Conservation (phyloP, 441 rosid genomes). For the Viola pubescens region DNA sequence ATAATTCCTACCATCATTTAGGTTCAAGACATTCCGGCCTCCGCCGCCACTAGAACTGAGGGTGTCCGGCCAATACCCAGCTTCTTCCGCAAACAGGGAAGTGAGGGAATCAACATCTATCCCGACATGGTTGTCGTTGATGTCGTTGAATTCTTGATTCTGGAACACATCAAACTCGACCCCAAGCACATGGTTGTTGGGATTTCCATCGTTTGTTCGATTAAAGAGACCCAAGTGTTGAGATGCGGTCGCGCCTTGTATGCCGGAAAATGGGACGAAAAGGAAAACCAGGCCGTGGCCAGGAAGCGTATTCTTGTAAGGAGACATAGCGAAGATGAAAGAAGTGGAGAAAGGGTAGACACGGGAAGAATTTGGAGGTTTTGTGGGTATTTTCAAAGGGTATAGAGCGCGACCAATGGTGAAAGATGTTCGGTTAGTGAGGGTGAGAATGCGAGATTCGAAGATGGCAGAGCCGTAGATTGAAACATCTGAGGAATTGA, state of each 20-base stretch:
- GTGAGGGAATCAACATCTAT: constrained; percentile 54
- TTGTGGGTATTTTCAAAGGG: constrained; percentile 33
- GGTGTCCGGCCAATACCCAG: constrained; percentile 44
- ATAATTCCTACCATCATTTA: constrained; percentile 56
- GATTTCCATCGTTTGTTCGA: constrained; percentile 36
- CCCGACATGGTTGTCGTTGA: constrained; percentile 58
- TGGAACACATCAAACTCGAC: constrained; percentile 51
- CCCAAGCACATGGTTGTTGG: constrained; percentile 40
- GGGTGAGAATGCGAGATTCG: constrained; percentile 43
- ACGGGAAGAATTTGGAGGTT: constrained; percentile 29
- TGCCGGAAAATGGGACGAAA: constrained; percentile 38
- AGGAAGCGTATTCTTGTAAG: constrained; percentile 35
- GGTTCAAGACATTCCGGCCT: constrained; percentile 22
- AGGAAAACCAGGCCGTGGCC: constrained; percentile 66
- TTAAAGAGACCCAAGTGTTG: constrained; percentile 54
- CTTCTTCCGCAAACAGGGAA: constrained; percentile 23
- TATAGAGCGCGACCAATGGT: constrained; percentile 46
- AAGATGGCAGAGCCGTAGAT: constrained; percentile 38
- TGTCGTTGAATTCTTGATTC: constrained; percentile 47
- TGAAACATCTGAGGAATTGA: constrained; percentile 33
- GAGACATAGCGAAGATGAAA: constrained; percentile 63
- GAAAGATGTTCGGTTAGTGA: constrained; percentile 40
- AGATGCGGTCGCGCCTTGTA: constrained; percentile 33
- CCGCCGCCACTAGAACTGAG: neutral
- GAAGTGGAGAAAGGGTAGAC: constrained; percentile 59